A percentile compares a stretch with the other conserved stretches of the same genome.
phyloP scores from a whole-genome alignment of 2,329 filamentous ascomycete species.

The Celoporthe dispersa region DNA sequence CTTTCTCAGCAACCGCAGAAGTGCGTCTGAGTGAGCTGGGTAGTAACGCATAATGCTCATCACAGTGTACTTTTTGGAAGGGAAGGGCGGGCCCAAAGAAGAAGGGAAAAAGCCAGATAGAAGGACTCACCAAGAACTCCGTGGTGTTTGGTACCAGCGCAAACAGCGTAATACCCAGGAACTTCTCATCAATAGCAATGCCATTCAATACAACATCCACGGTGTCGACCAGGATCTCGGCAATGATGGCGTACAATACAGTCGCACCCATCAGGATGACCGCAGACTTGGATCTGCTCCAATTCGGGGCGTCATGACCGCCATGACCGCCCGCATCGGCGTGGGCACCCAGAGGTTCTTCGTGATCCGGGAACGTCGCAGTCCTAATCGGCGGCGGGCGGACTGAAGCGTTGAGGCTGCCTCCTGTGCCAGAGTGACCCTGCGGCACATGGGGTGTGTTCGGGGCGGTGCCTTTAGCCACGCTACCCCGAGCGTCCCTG shows the following conservation, averaged over 20 bases:
- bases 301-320: constrained; percentile 98
- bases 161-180: constrained; percentile 94
- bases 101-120: neutral
- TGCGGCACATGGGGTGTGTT: constrained; percentile 22
- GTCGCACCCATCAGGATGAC: constrained; percentile 89
- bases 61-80: constrained; percentile 1
- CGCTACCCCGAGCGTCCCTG: constrained; percentile 62
- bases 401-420: constrained; percentile 20
- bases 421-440: constrained; percentile 31
- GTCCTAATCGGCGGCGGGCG: constrained; percentile 42
- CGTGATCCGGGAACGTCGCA: constrained; percentile 48
- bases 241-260: constrained; percentile 91
- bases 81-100: constrained; percentile 4
- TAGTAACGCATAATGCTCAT: constrained; percentile 31
- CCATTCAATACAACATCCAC: constrained; percentile 95
- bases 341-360: constrained; percentile 44
- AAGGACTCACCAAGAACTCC: constrained; percentile 79
- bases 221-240: constrained; percentile 94
- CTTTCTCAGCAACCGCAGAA: constrained; percentile 16
- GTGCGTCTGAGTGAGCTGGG: constrained; percentile 30
- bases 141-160: constrained; percentile 97
- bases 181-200: constrained; percentile 94
- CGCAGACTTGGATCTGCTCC: constrained; percentile 89
- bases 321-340: constrained; percentile 51
- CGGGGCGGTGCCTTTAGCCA: constrained; percentile 26